Evolutionary conservation across 1,139 yeast genomes (phyloP).

Genomic region (Eremothecium coryli): DNA sequence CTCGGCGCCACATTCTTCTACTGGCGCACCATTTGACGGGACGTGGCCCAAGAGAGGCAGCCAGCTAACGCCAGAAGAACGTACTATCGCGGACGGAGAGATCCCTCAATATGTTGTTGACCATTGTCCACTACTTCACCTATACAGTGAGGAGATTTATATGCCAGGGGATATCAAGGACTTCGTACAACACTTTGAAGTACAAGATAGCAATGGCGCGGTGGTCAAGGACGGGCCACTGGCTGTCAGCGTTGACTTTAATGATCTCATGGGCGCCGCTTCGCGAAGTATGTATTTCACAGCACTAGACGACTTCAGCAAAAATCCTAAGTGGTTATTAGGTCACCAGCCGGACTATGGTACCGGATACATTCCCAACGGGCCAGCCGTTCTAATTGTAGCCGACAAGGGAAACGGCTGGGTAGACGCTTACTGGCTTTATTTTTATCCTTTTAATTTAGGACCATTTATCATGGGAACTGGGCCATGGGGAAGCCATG

Average conservation of each 20-base stretch:
- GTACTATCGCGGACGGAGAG: constrained; percentile 31
- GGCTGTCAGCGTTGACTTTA: constrained; percentile 19
- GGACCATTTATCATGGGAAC: constrained; percentile 97
- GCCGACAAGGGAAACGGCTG: constrained; percentile 91
- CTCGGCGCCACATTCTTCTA: too few species aligned
- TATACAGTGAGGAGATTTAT: constrained; percentile 83
- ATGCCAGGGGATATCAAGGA: constrained; percentile 73
- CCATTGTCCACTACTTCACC: constrained; percentile 70
- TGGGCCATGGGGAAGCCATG: constrained; percentile 95
- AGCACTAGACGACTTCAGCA: constrained; percentile 56
- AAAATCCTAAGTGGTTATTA: constrained; percentile 74
- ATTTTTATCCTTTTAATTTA: constrained; percentile 83
- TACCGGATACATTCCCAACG: constrained; percentile 61
- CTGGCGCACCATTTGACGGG: too few species aligned
- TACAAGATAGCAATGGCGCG: constrained; percentile 23
- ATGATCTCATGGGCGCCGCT: constrained; percentile 18
- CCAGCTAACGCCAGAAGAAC: constrained; percentile 4
- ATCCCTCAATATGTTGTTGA: constrained; percentile 70
- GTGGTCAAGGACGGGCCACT: constrained; percentile 28
- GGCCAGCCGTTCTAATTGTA: constrained; percentile 74
- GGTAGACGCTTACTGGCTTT: constrained; percentile 89
- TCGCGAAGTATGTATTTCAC: constrained; percentile 44
- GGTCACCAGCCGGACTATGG: constrained; percentile 62
- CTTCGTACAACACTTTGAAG: constrained; percentile 56
- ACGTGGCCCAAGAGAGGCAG: constrained; percentile 4